phyloP scores from a whole-genome alignment of 345 rosid species.

The Moringa oleifera region DNA sequence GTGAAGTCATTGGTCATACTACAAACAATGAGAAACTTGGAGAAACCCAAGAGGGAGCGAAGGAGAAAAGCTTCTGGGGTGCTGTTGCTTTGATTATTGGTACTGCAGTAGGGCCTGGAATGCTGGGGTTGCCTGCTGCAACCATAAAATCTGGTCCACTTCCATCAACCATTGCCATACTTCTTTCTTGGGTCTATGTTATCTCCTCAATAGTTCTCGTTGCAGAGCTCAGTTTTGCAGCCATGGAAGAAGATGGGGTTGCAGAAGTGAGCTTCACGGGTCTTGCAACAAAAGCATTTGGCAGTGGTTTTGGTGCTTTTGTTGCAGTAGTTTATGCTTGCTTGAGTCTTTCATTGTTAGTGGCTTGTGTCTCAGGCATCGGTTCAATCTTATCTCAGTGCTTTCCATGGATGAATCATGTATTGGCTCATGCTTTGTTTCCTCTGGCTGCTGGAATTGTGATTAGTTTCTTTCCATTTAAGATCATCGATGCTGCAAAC shows the following conservation, averaged over 20 bases:
- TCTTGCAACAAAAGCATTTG: constrained; percentile 77
- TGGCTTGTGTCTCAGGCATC: constrained; percentile 90
- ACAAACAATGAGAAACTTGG: constrained; percentile 8
- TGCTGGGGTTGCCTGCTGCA: constrained; percentile 83
- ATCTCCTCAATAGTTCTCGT: constrained; percentile 79
- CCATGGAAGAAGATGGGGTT: constrained; percentile 79
- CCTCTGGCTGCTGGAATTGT: constrained; percentile 51
- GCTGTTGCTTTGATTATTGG: constrained; percentile 87
- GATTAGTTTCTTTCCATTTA: constrained; percentile 59
- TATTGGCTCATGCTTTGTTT: constrained; percentile 56
- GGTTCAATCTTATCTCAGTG: constrained; percentile 73
- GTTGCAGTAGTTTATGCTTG: constrained; percentile 78
- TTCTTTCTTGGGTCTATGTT: constrained; percentile 81
- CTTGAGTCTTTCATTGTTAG: constrained; percentile 73
- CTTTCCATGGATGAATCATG: constrained; percentile 63
- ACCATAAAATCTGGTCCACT: constrained; percentile 72
- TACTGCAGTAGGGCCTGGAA: constrained; percentile 93
- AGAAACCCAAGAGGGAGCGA: constrained; percentile 12
- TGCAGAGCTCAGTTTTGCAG: constrained; percentile 82
- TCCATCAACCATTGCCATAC: constrained; percentile 56
- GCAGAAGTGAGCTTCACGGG: constrained; percentile 84
- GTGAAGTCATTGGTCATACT: constrained; percentile 18
- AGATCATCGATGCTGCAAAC: constrained; percentile 56
- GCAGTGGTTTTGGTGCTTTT: constrained; percentile 54
- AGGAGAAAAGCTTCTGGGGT: constrained; percentile 79